Percentiles rank a stretch among this genome's conserved stretches.
These are phyloP conservation scores for Yarrowia sp. DNA, from an alignment of 805 yeast species.

Conservation along the genomic window DNA sequence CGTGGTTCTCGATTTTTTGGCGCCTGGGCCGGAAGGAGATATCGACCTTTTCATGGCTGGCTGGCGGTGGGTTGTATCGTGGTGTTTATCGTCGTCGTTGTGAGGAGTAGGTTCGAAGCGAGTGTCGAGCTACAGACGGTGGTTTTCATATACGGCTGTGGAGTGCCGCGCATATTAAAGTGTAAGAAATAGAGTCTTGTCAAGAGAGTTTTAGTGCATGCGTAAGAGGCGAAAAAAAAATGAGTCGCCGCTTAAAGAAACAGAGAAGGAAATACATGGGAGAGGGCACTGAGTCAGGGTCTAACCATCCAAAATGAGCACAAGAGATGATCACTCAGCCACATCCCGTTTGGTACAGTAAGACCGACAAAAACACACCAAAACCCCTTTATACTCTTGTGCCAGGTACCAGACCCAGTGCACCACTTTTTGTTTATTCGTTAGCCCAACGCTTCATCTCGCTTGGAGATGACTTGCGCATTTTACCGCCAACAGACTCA, in stretches of 20 bases:
- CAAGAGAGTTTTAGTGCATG: background rate
- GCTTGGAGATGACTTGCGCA: background rate
- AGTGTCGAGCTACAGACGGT: background rate
- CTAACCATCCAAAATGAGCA: too few species aligned
- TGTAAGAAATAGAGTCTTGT: constrained; percentile 13
- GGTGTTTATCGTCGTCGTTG: background rate
- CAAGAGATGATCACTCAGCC: too few species aligned
- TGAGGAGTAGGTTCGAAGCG: background rate
- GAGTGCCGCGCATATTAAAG: constrained; percentile 25
- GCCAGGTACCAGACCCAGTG: too few species aligned
- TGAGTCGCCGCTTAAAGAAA: background rate
- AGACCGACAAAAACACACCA: too few species aligned
- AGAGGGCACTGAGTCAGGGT: too few species aligned
- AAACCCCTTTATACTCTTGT: too few species aligned
- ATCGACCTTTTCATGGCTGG: constrained; percentile 20
- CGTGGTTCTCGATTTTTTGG: constrained; percentile 32
- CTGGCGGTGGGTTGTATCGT: background rate
- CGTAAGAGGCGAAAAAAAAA: background rate
- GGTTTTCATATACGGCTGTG: constrained; percentile 19
- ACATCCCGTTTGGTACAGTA: too few species aligned
- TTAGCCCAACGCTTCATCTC: background rate
- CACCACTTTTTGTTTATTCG: background rate
- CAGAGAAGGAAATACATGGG: too few species aligned
- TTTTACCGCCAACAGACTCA: background rate
- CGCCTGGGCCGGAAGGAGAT: constrained; percentile 12